Base-by-base conservation (phyloP, 192 early-diverging fungal genomes). In the Chytriomyces hyalinus region DNA sequence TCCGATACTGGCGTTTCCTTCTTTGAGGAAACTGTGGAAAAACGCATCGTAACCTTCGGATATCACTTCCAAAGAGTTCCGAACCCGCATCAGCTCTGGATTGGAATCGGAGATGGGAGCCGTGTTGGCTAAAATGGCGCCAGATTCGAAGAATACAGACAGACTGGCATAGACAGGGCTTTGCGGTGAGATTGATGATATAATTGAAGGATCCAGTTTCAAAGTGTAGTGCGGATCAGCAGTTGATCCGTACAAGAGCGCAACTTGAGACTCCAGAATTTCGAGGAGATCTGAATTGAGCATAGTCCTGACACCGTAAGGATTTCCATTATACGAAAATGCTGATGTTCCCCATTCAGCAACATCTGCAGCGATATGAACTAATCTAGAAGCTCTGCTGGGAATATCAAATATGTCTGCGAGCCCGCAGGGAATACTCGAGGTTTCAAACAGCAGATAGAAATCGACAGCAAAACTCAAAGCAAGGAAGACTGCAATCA, bases 181-280 rank as follows among this genome's bases (percentile, higher is more conserved):
- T 15, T 17, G 26, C 3, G 70, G 9, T 17, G 26, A 71, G n/a
- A 71, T 71, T 10, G 9, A 8, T 0, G n/a, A 51, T 28, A 59
- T 57, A 28, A 71, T 20, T 28, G 24, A 28, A 13, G 44, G 20
- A 63, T 45, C 57, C 8, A 73, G 28, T n/a, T 44, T 61, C 9
- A 36, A 48, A 63, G 24, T 45, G 46, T 63, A 73, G 47, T 73
- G 72, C 43, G 72, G 72, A 13, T 13, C 17, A 20, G 17, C 9
- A 20, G 59, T 63, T 49, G 72, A 73, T 8, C 77, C 77, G 46
- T 78, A 78, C n/a, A 78, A 51, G 6, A 78, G 43, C 9, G 77
- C 50, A 28, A 57, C 8, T 62, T 78, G 62, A 28, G 53, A 50
- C 6, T 57, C 6, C 17, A 57, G 17, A 20, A 78, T 78, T 20